These are phyloP conservation scores for Secale cereale DNA, from an alignment of 176 grass and related monocot species.

Conservation along the genomic window DNA sequence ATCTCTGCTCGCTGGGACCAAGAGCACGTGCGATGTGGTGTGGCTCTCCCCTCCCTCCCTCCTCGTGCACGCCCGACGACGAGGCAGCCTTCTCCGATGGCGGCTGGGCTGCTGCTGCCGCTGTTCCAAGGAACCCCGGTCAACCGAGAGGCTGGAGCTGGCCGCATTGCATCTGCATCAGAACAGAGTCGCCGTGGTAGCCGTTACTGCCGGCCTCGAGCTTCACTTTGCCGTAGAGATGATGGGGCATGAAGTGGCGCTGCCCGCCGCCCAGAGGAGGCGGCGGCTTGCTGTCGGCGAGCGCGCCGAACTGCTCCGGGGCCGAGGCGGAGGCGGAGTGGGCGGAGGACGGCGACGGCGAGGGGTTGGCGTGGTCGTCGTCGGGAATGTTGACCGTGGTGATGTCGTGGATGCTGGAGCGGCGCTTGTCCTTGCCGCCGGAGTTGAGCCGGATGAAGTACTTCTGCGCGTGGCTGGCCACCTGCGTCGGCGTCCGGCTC, in stretches of 20 bases:
- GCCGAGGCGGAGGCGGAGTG: conserved; percentile 37
- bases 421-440: conserved; percentile 93
- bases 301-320: conserved; percentile 48
- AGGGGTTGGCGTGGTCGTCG: conserved; percentile 34
- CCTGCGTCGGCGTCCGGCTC: conserved; percentile 87
- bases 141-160: conserved; percentile 65
- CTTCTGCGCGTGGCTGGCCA: conserved; percentile 98
- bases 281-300: conserved; percentile 52
- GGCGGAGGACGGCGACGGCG: conserved; percentile 53
- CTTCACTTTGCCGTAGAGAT: conserved; percentile 56
- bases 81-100: neutral
- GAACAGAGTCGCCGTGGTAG: conserved; percentile 32
- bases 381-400: conserved; percentile 90
- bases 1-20: conserved; percentile 14
- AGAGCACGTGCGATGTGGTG: neutral
- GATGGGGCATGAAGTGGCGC: conserved; percentile 41
- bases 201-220: conserved; percentile 33
- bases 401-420: conserved; percentile 99
- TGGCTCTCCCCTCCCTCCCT: neutral
- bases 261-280: neutral
- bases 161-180: conserved; percentile 71
- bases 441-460: conserved; percentile 98
- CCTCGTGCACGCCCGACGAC: neutral
- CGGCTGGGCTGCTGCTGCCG: conserved; percentile 5
- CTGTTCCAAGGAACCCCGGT: neutral